Base-by-base conservation (phyloP, 2,329 filamentous ascomycete species). In the Ophiostoma australiae region DNA sequence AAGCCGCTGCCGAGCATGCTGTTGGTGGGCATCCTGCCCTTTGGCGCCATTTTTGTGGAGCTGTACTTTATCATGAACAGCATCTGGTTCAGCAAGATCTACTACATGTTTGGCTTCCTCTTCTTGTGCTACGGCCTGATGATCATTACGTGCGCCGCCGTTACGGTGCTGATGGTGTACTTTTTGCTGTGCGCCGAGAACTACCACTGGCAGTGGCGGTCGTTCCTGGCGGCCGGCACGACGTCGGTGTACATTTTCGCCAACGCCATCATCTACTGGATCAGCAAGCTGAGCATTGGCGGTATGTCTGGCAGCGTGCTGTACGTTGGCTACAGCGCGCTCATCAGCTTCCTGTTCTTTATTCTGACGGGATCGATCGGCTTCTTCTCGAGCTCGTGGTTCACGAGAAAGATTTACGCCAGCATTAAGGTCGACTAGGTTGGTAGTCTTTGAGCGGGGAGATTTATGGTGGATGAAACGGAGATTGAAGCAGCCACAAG, bases 31-130 rank as follows among this genome's bases (percentile, higher is more conserved):
- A 89, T 98, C 69, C 85, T 98, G 35, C 95, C 95, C 0, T 99
- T 99, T 77, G 93, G 92, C 67, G 94, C 95, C 73, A 98, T 99
- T 78, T 97, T 98, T 75, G 94, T 98, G 67, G 95, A 99, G 82
- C 89, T 99, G 2, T 98, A 97, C 85, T 98, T 98, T 81, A 97
- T 99, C 83, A 97, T 99, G 92, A 97, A 90, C 82, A 97, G 92
- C 35, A 94, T 99, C 78, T 99, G 95, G 95, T 97, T 96, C 81
- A 94, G 90, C 83, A 93, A 95, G 81, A 95, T 99, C 75, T 99
- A 99, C 85, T 99, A 99, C 86, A 99, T 99, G 95, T 99, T 99
- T 77, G 95, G 95, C 31, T 99, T 99, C 85, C 84, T 99, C 48
- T 99, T 99, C 85, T 86, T 99, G 71, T 97, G 94, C 85, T 99